Percentiles rank a stretch among this genome's conserved stretches.
Conservation (phyloP, 2,329 filamentous ascomycete species). For the Xylariaceae sp. region DNA sequence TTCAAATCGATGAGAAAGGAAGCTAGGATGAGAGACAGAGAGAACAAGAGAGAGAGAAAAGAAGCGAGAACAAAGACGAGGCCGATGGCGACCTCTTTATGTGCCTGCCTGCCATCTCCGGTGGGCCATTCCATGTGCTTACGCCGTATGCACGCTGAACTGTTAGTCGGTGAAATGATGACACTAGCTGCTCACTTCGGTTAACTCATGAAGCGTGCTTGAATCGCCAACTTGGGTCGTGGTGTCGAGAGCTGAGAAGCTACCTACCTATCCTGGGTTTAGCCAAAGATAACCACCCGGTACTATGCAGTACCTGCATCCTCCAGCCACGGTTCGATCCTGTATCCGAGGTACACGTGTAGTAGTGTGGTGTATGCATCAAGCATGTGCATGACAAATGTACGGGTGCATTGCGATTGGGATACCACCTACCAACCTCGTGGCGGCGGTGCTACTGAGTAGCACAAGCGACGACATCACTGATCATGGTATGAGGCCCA, state of each 20-base stretch:
- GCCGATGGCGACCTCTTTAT: constrained; percentile 11
- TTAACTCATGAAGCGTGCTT: constrained; percentile 7
- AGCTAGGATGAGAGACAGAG: constrained; percentile 2
- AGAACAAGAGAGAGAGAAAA: background rate
- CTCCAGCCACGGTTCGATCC: background rate
- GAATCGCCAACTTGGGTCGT: background rate
- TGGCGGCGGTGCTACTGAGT: no score
- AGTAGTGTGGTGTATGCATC: background rate
- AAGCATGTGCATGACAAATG: no score
- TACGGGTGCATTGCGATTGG: background rate
- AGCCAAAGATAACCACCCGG: constrained; percentile 17
- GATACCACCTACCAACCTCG: background rate
- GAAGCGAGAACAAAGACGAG: background rate
- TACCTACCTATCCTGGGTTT: constrained; percentile 33
- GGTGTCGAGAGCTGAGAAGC: constrained; percentile 30
- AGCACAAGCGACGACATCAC: no score
- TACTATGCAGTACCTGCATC: constrained; percentile 2
- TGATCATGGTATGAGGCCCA: background rate
- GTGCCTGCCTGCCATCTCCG: background rate
- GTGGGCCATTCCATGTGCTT: background rate
- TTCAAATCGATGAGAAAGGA: constrained; percentile 20
- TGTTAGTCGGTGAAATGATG: background rate
- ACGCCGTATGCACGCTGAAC: background rate
- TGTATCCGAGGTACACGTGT: background rate
- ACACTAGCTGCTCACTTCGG: constrained; percentile 13